Evolutionary conservation across 192 early-diverging fungal genomes (phyloP), one percentile per base, ranked within the genome.

Genomic region (Rhizoclosmatium globosum): DNA sequence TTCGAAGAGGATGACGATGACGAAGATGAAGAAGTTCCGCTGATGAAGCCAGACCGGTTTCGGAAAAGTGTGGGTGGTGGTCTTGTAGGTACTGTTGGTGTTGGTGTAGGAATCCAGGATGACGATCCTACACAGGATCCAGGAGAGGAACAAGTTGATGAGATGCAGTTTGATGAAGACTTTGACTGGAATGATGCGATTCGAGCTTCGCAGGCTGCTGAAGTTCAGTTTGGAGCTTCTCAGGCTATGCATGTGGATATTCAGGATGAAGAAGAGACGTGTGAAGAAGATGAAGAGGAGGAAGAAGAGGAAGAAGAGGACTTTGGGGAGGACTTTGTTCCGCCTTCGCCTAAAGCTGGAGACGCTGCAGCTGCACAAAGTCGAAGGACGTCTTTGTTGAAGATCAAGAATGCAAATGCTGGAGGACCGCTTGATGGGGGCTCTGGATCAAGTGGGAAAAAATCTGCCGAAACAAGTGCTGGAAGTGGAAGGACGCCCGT

Each of bases 201-300:
- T 41, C 66, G 23, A 42, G 66, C 66, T 2, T 68, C 66, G 2
- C 66, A 68, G 23, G 66, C 39, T 6, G 66, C 44, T 39, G 62
- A 64, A 41, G n/a, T 21, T 13, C 9, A 64, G 62, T 13, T 21
- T 64, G 62, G 41, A 58, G 21, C 57, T 4, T 17, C 57, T n/a
- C 3, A 17, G 57, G 21, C 2, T 13, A 19, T 19, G 64, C 38
- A 17, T 58, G 23, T 38, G 62, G 67, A 68, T n/a, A 58, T 17
- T 58, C 57, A 46, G 42, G 45, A 42, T 39, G 67, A 21, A n/a
- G 21, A 42, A 13, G 31, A 43, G 2, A 21, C 2, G 3, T 68
- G 13, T 42, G 67, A 68, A 6, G 42, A 68, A 47, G 67, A 68
- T 0, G 67, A 46, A 2, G 69, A 56, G n/a, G 69, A 71, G 23